Conservation (phyloP, 176 grass and related monocot species). For the Aegilops sharonensis region DNA sequence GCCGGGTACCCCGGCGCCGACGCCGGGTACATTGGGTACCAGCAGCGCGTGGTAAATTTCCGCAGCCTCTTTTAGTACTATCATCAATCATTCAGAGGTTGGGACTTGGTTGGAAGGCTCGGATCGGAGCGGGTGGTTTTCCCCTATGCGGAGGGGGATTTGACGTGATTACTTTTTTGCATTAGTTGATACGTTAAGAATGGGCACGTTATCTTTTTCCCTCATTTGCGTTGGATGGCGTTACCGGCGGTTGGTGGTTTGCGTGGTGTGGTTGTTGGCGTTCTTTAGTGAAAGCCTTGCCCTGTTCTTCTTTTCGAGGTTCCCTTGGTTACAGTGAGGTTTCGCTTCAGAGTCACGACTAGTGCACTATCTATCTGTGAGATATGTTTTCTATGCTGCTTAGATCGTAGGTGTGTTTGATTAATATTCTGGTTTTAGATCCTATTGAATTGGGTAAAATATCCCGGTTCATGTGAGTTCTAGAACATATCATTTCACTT, state of each 20-base stretch:
- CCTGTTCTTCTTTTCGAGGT: neutral
- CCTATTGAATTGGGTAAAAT: neutral
- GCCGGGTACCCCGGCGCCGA: conserved; percentile 44
- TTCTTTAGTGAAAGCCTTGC: conserved; percentile 12
- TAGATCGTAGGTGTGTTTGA: neutral
- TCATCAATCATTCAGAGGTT: neutral
- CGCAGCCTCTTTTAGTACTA: neutral
- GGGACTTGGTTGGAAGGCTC: neutral
- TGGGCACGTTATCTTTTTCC: neutral
- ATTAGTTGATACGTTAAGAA: neutral
- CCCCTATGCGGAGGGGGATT: conserved; percentile 15
- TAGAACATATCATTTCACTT: neutral
- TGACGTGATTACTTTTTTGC: neutral
- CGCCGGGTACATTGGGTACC: conserved; percentile 22
- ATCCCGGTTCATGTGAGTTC: neutral
- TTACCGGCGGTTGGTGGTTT: conserved; percentile 25
- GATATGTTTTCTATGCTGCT: neutral
- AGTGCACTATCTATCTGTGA: neutral
- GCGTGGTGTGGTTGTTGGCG: conserved; percentile 35
- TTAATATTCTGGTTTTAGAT: conserved; percentile 1
- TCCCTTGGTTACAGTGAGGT: neutral
- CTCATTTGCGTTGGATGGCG: conserved; percentile 16
- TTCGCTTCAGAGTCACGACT: neutral
- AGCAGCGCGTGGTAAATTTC: conserved; percentile 53
- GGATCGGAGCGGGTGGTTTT: conserved; percentile 18